Base-by-base conservation (phyloP, 768 basidiomycete genomes). In the Neoboletus magnificus region DNA sequence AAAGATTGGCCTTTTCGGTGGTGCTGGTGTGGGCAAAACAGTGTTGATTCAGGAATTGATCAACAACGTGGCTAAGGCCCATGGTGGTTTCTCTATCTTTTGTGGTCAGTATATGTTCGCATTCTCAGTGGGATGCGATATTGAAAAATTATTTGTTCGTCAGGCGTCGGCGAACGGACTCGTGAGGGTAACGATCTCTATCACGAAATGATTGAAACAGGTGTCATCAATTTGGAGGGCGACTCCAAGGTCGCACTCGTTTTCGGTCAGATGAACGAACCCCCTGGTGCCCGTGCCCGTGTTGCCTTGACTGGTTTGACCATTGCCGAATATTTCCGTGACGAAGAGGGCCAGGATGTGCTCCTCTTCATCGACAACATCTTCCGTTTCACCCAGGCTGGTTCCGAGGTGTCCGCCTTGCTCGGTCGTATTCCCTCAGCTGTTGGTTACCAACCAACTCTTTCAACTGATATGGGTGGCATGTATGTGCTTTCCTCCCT, bases 241-340 rank as follows among this genome's bases (percentile, higher is more conserved):
- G 95, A 98, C 77, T 99, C 97, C 74, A 99, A 99, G 85, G 97
- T 98, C 77, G 96, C 97, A 69, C 87, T 99, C 62, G 97, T 99
- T 66, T 99, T 99, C 81, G 97, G 97, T 82, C 97, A 99, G 80
- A 99, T 99, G 97, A 99, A 99, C 80, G 97, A 99, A 82, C 97
- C 97, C 73, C 97, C 97, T 67, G 97, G 97, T 85, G 97, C 97
- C 65, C 95, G 97, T 86, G 97, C 97, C 70, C 97, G 97, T 90
- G 97, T 99, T 68, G 97, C 97, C 62, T 86, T 99, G 68, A 98
- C 97, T 66, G 97, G 97, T 77, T 80, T 99, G 57, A 99, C 97
- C 71, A 98, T 98, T 66, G 97, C 97, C 62, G 97, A 99, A 79
- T 99, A 98, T 81, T 99, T 99, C 97, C 95, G 97, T 87, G 97